Conservation (phyloP, 2,329 filamentous ascomycete species). For the Alternaria sp. region DNA sequence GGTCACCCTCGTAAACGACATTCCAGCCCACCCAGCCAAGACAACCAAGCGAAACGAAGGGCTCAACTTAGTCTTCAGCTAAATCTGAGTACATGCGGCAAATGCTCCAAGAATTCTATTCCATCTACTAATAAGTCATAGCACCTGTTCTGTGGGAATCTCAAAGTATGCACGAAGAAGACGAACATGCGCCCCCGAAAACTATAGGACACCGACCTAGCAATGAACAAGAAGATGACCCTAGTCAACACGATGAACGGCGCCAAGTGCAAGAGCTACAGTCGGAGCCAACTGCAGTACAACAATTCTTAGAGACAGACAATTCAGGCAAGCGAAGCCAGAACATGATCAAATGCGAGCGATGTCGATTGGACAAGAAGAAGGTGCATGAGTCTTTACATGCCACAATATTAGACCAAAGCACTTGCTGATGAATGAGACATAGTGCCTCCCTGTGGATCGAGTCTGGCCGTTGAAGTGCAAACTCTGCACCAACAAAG, state of each 20-base stretch:
- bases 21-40: not conserved
- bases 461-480: constrained; percentile 4
- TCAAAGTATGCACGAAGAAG: too few species aligned
- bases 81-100: too few species aligned
- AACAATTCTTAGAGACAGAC: not conserved
- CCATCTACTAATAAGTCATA: too few species aligned
- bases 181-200: too few species aligned
- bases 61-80: not conserved
- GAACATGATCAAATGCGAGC: constrained; percentile 4
- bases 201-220: too few species aligned
- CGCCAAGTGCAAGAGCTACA: not conserved
- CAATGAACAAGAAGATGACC: not conserved
- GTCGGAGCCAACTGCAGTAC: not conserved
- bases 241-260: not conserved
- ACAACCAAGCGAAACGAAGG: not conserved
- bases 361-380: constrained; percentile 4
- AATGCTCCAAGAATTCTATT: too few species aligned
- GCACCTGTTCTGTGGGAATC: too few species aligned
- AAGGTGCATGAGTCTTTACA: not conserved
- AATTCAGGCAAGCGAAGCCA: not conserved
- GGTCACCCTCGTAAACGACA: not conserved
- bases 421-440: not conserved
- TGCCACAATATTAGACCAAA: not conserved
- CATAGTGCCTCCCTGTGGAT: not conserved
- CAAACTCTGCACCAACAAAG: constrained; percentile 10